A percentile compares a stretch with the other conserved stretches of the same genome.
Conservation (phyloP, 2,329 filamentous ascomycete genomes). For the Sporothrix humicola region DNA sequence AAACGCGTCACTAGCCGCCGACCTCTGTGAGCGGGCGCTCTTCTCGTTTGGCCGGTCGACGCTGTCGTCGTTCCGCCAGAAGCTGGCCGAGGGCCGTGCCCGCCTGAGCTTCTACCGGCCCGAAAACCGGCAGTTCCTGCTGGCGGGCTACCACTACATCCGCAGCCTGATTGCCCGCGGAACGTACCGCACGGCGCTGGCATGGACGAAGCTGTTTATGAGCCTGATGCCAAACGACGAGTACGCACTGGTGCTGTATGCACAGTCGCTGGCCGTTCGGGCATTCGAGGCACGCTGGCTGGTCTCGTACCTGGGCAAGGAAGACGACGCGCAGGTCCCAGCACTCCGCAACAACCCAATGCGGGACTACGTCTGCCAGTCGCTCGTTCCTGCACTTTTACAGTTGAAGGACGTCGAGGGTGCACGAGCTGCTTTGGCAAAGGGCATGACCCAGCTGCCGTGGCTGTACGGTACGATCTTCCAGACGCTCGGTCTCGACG, state of each 20-base stretch:
- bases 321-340: constrained; percentile 43
- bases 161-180: constrained; percentile 84
- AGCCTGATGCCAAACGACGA: constrained; percentile 78
- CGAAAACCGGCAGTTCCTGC: constrained; percentile 92
- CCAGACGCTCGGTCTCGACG: constrained; percentile 76
- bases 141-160: constrained; percentile 88
- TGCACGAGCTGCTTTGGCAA: constrained; percentile 67
- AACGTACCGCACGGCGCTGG: constrained; percentile 90
- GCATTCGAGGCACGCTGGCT: constrained; percentile 78
- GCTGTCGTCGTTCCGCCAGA: constrained; percentile 78
- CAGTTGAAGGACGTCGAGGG: constrained; percentile 70
- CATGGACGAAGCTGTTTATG: constrained; percentile 88
- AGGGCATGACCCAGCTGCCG: constrained; percentile 74
- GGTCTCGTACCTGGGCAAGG: constrained; percentile 64
- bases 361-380: constrained; percentile 73
- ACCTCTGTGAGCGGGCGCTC: constrained; percentile 86
- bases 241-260: constrained; percentile 78
- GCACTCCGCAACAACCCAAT: constrained; percentile 40
- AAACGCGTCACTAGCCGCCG: constrained; percentile 82
- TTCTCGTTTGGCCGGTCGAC: constrained; percentile 92
- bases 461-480: constrained; percentile 86
- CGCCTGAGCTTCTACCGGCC: constrained; percentile 79
- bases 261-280: constrained; percentile 85
- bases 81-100: constrained; percentile 77
- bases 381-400: constrained; percentile 75